phyloP scores from a whole-genome alignment of 2,329 filamentous ascomycete genomes.

The Pseudocercospora eumusae region DNA sequence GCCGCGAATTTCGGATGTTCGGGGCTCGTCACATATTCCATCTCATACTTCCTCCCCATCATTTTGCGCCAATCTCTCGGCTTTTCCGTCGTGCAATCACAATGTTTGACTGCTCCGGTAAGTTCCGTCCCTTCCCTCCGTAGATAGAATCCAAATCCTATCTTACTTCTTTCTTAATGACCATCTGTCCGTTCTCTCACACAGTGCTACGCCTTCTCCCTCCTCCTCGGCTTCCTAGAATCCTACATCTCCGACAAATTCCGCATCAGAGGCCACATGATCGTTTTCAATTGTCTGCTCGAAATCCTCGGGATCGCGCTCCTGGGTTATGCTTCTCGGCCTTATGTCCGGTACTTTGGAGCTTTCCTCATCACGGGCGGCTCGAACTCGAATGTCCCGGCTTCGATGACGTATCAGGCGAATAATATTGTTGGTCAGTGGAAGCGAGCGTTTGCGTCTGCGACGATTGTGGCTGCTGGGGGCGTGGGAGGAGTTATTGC shows the following conservation, averaged over 20 bases:
- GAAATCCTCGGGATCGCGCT: neutral
- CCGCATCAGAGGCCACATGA: neutral
- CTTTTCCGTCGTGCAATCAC: neutral
- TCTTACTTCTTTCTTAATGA: no score
- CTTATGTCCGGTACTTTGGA: neutral
- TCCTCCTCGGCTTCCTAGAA: neutral
- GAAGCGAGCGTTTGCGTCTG: neutral
- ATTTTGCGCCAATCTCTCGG: neutral
- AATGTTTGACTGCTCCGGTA: neutral
- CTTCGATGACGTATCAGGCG: neutral
- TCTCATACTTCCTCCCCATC: neutral
- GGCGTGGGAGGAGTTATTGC: neutral
- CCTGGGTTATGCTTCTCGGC: neutral
- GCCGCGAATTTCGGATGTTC: neutral
- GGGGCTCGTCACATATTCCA: neutral
- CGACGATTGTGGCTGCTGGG: neutral
- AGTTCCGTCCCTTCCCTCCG: no score
- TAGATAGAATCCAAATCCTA: no score
- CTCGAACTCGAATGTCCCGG: neutral
- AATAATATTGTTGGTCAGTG: neutral
- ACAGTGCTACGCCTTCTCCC: neutral
- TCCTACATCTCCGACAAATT: neutral
- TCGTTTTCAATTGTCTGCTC: neutral
- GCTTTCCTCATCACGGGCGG: neutral
- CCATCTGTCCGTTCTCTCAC: no score